These are phyloP conservation scores for Lyophyllum semitale DNA, from an alignment of 768 basidiomycete genomes.

Conservation along the genomic window DNA sequence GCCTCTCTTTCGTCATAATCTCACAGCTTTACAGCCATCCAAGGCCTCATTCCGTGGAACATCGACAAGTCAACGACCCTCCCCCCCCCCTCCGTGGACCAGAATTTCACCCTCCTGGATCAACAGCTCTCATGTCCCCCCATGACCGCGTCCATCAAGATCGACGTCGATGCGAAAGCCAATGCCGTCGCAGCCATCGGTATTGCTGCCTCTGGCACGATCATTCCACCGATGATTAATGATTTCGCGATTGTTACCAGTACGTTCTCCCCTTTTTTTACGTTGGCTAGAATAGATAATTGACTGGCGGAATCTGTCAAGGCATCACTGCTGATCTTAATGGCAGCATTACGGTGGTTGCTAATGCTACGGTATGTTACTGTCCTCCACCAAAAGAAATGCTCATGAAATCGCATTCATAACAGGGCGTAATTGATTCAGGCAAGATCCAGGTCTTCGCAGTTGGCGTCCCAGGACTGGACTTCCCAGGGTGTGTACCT, in stretches of 20 bases:
- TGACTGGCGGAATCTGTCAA: no score
- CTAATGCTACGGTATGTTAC: no score
- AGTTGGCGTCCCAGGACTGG: slow-evolving; percentile 48
- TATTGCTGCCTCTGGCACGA: slow-evolving; percentile 22
- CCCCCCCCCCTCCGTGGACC: slow-evolving; percentile 30
- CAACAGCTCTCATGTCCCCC: slow-evolving; percentile 18
- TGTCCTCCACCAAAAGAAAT: no score
- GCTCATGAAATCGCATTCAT: no score
- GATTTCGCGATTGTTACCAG: slow-evolving; percentile 37
- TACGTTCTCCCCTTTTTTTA: no score
- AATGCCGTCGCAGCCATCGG: slow-evolving; percentile 27
- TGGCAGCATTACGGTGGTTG: no score
- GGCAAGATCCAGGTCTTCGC: slow-evolving; percentile 41
- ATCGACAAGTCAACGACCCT: slow-evolving; percentile 35
- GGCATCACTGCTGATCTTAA: no score
- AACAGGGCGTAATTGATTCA: no score
- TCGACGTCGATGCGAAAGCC: slow-evolving; percentile 20
- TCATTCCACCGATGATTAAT: slow-evolving; percentile 24
- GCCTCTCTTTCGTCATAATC: neutral
- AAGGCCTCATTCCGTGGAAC: no score
- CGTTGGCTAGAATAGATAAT: no score
- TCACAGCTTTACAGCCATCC: slow-evolving; percentile 12
- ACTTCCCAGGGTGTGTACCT: slow-evolving; percentile 45
- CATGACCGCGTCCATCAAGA: slow-evolving; percentile 10
- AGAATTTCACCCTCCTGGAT: slow-evolving; percentile 29